phyloP scores from a whole-genome alignment of 768 basidiomycete species.

The Lactifluus piperatus region DNA sequence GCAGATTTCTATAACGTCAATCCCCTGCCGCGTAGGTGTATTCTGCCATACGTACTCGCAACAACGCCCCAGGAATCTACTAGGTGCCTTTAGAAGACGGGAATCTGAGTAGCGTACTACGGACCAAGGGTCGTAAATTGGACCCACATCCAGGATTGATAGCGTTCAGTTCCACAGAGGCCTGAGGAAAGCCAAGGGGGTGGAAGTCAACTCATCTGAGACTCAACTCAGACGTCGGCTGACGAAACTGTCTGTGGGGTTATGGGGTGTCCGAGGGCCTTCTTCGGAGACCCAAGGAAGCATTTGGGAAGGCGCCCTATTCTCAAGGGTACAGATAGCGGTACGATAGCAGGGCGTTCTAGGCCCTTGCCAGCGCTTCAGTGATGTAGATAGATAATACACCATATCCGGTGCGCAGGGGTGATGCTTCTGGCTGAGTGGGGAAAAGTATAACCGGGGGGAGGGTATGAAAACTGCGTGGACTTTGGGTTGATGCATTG shows the following conservation, averaged over 20 bases:
- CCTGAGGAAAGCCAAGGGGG: too few relatives aligned
- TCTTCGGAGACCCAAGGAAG: slow-evolving; percentile 4
- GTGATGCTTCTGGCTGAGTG: slow-evolving; percentile 1
- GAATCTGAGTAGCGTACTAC: neutral
- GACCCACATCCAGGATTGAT: neutral
- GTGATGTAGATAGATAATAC: slow-evolving; percentile 2
- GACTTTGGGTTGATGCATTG: slow-evolving; percentile 4
- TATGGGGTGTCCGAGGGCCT: slow-evolving; percentile 12
- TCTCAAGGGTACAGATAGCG: slow-evolving; percentile 12
- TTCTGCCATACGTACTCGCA: neutral
- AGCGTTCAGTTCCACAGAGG: too few relatives aligned
- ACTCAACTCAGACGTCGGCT: too few relatives aligned
- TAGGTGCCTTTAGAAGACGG: neutral
- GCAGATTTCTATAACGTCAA: slow-evolving; percentile 11
- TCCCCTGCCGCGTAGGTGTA: neutral
- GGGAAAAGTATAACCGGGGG: slow-evolving; percentile 8
- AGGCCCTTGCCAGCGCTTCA: slow-evolving; percentile 14
- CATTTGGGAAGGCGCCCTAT: slow-evolving; percentile 4
- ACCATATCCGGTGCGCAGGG: neutral
- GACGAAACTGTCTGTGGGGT: too few relatives aligned
- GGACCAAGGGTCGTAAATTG: neutral
- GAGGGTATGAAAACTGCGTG: neutral
- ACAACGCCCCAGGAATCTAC: neutral
- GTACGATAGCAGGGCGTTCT: slow-evolving; percentile 13
- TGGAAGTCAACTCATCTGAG: neutral